Conservation (phyloP, 371 early-diverging fungal species). For the Amoeboradix gromovi region DNA sequence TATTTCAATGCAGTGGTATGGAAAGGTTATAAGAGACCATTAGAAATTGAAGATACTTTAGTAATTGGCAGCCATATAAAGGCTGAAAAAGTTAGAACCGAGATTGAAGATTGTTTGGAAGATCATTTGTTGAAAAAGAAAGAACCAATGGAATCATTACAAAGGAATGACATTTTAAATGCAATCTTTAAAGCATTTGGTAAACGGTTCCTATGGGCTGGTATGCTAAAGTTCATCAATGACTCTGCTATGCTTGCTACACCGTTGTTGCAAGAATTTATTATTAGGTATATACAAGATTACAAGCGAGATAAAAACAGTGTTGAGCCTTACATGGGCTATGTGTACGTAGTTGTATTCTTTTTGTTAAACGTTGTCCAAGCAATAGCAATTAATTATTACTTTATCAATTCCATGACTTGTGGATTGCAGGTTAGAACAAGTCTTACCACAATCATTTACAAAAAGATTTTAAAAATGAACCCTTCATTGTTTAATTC, state of each 20-base stretch:
- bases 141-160: background rate
- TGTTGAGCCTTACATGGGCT: background rate
- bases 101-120: background rate
- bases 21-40: background rate
- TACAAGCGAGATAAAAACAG: background rate
- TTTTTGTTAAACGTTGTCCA: background rate
- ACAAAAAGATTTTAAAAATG: slow-evolving; percentile 2
- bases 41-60: background rate
- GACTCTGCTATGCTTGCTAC: background rate
- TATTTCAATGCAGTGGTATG: background rate
- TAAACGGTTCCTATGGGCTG: background rate
- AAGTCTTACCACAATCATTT: slow-evolving; percentile 1
- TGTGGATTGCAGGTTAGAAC: slow-evolving; percentile 10
- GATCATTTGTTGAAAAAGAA: background rate
- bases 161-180: background rate
- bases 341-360: background rate
- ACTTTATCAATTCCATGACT: slow-evolving; percentile 6
- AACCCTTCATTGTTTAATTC: background rate
- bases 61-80: background rate
- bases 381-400: slow-evolving; percentile 1
- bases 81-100: background rate
- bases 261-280: background rate
- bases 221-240: background rate
- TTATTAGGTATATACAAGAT: background rate
- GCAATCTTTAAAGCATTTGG: background rate